Evolutionary conservation across 2,329 filamentous ascomycete genomes (phyloP), one percentile per base, ranked within the genome.

Genomic region (Septoria petroselini): DNA sequence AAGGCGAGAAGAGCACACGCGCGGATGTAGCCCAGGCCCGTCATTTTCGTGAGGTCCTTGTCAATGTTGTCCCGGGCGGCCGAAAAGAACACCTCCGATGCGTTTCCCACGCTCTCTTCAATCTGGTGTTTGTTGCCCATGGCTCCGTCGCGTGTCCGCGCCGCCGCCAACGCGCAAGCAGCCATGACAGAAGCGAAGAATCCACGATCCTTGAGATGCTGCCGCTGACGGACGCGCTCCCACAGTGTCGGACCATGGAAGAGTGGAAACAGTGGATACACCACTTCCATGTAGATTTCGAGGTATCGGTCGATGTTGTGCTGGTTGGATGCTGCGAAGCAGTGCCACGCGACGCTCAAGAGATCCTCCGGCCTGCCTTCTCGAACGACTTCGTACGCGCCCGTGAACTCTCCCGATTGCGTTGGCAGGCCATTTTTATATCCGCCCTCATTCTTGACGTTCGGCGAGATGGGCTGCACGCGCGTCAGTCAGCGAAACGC

Each of bases 241-340:
- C 69, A 60, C 35, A 76, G 68, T 14, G 70, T 72, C n/a, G 68
- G 68, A 29, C 69, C 69, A 58, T 79, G 74, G 55, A 79, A 79
- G 19, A 79, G 64, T 3, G 76, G 76, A 52, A 77, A 75, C 41
- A 78, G 73, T 1, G 76, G 76, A 61, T 78, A 78, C n/a, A 78
- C 71, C 35, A 76, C 70, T 50, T 78, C 73, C 61, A 76, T 75
- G 65, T 77, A 79, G 12, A 78, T 66, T 12, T 75, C 69, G 18
- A 76, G 66, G 63, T 58, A 70, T 66, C 58, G 54, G 42, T 68
- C 63, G 34, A 77, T 71, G 33, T 65, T 65, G 21, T 56, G 59
- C 41, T 70, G 63, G 57, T 65, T 68, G n/a, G 68, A 67, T 27
- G 72, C 61, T 7, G 66, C 66, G 51, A 73, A 73, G 4, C 70